These are phyloP conservation scores for Emergomyces orientalis DNA, from an alignment of 2,329 filamentous ascomycete species.

Conservation along the genomic window DNA sequence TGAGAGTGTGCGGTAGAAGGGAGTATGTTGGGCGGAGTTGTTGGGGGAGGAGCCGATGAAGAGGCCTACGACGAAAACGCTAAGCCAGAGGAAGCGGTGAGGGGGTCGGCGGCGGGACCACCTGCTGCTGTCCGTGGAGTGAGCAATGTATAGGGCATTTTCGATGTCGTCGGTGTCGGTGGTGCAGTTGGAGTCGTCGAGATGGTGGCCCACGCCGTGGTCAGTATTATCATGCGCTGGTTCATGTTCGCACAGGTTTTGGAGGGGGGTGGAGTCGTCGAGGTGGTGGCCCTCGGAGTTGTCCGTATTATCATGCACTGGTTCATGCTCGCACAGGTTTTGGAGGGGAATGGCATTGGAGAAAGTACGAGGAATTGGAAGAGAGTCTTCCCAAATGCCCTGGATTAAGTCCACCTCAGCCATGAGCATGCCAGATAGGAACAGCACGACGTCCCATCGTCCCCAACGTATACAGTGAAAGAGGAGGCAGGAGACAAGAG, in stretches of 20 bases:
- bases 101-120: conserved; percentile 13
- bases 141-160: conserved; percentile 12
- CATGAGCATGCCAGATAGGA: conserved; percentile 36
- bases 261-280: conserved; percentile 5
- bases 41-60: conserved; percentile 38
- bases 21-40: conserved; percentile 31
- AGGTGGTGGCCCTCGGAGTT: neutral
- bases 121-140: neutral
- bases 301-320: neutral
- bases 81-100: conserved; percentile 29
- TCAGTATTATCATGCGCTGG: neutral
- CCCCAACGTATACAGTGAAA: conserved; percentile 36
- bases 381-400: conserved; percentile 26
- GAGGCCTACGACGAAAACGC: conserved; percentile 32
- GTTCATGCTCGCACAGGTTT: neutral
- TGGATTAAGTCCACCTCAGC: conserved; percentile 36
- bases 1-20: conserved; percentile 35
- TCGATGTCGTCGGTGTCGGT: conserved; percentile 13
- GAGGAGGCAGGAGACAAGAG: conserved; percentile 25
- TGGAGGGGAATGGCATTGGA: neutral
- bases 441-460: conserved; percentile 37
- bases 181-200: conserved; percentile 18
- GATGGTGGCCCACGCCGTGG: neutral
- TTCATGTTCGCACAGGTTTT: neutral
- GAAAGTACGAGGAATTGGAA: neutral